Evolutionary conservation across 2,329 filamentous ascomycete species (phyloP).

Genomic region (Aspergillus intermedius): DNA sequence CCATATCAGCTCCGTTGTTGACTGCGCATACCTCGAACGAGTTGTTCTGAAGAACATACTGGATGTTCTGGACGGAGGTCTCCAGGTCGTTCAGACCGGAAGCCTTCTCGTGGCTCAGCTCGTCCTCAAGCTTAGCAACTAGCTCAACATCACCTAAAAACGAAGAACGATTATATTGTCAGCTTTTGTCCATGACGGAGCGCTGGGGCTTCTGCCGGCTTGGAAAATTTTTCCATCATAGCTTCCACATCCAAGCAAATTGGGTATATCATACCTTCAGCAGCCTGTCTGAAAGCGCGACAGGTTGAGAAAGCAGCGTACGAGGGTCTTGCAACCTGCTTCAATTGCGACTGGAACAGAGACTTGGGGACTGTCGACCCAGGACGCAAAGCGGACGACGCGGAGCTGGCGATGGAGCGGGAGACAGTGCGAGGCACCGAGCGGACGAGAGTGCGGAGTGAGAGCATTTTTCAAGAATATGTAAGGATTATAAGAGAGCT

Average conservation of each 20-base stretch:
- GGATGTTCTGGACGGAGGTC: conserved; percentile 77
- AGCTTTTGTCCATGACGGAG: not conserved
- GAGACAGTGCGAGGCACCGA: conserved; percentile 59
- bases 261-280: conserved; percentile 35
- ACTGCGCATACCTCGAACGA: conserved; percentile 60
- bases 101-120: conserved; percentile 77
- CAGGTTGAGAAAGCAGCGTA: conserved; percentile 45
- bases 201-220: not conserved
- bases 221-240: not conserved
- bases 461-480: conserved; percentile 54
- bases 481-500: conserved; percentile 1
- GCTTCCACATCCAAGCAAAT: not conserved
- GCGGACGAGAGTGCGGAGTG: conserved; percentile 59
- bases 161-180: conserved; percentile 1
- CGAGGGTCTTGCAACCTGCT: conserved; percentile 35
- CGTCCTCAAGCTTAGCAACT: conserved; percentile 74
- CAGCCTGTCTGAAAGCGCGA: conserved; percentile 34
- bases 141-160: conserved; percentile 66
- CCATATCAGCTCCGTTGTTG: not conserved
- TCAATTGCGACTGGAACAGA: conserved; percentile 45
- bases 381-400: conserved; percentile 40
- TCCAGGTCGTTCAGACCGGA: conserved; percentile 68
- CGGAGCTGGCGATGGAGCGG: conserved; percentile 49
- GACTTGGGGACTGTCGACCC: conserved; percentile 45
- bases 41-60: conserved; percentile 81